Percentiles rank a stretch among this genome's conserved stretches.
Conservation (phyloP, 2,329 filamentous ascomycete genomes). For the Polychaeton citri region DNA sequence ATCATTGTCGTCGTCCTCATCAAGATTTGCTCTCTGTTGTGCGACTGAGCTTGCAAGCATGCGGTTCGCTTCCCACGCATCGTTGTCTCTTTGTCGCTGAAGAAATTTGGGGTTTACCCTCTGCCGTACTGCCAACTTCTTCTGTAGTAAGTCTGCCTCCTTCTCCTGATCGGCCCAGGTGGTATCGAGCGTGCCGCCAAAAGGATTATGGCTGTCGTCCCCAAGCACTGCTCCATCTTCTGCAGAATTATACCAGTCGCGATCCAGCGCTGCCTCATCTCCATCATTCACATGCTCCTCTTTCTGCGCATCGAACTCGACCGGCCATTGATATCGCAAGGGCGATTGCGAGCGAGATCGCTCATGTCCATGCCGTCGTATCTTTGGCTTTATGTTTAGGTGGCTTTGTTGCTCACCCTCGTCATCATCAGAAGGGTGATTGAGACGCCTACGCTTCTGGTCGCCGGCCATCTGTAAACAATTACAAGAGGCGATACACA, state of each 20-base stretch:
- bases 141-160: constrained; percentile 62
- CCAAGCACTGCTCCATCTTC: constrained; percentile 77
- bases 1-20: constrained; percentile 80
- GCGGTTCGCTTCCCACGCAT: constrained; percentile 97
- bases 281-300: constrained; percentile 31
- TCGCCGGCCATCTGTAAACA: neutral
- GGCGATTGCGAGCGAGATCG: neutral
- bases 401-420: neutral
- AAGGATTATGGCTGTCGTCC: constrained; percentile 86
- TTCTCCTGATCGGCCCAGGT: constrained; percentile 62
- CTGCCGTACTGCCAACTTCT: constrained; percentile 46
- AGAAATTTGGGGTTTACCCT: constrained; percentile 52
- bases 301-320: neutral
- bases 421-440: neutral
- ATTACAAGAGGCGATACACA: too few relatives aligned
- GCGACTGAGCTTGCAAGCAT: constrained; percentile 96
- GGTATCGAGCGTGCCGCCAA: constrained; percentile 56
- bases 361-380: neutral
- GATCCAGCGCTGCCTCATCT: constrained; percentile 63
- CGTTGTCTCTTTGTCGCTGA: constrained; percentile 85
- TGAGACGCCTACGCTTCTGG: neutral
- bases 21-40: constrained; percentile 50
- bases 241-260: constrained; percentile 86
- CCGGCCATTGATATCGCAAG: neutral
- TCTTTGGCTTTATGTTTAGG: neutral